phyloP scores from a whole-genome alignment of 148 eudicot genomes.

The Amaranthus cruentus region DNA sequence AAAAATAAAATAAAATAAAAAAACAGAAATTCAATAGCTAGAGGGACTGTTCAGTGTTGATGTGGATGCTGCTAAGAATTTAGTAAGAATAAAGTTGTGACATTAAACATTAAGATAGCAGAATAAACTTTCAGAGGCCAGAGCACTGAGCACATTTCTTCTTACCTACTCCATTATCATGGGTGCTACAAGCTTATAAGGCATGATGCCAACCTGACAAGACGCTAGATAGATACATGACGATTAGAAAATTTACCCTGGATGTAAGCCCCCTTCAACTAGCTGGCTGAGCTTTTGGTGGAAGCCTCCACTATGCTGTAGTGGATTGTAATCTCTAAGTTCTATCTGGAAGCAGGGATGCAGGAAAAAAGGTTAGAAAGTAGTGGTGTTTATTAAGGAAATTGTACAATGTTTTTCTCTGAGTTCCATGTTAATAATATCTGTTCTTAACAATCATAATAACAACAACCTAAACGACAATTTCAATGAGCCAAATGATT shows the following conservation, averaged over 20 bases:
- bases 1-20: too few relatives aligned
- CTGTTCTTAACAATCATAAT: too few relatives aligned
- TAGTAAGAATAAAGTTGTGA: conserved; percentile 3
- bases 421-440: too few relatives aligned
- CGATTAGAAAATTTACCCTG: conserved; percentile 44
- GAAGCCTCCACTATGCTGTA: conserved; percentile 68
- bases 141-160: neutral
- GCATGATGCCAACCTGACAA: neutral
- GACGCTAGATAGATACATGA: neutral
- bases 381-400: neutral
- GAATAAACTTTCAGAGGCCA: neutral
- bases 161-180: neutral
- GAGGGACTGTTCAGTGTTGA: too few relatives aligned
- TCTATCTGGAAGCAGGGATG: conserved; percentile 45
- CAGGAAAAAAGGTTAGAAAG: neutral
- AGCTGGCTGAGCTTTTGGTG: conserved; percentile 66
- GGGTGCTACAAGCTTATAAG: neutral
- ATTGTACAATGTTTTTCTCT: neutral
- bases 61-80: neutral
- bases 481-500: too few relatives aligned
- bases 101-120: neutral
- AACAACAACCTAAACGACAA: too few relatives aligned
- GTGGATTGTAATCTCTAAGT: conserved; percentile 62
- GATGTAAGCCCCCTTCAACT: conserved; percentile 53
- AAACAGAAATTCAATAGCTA: too few relatives aligned